Percentiles rank a stretch among this genome's conserved stretches.
Conservation (phyloP, 1,284 basidiomycete genomes). For the Ceratobasidium sp. region DNA sequence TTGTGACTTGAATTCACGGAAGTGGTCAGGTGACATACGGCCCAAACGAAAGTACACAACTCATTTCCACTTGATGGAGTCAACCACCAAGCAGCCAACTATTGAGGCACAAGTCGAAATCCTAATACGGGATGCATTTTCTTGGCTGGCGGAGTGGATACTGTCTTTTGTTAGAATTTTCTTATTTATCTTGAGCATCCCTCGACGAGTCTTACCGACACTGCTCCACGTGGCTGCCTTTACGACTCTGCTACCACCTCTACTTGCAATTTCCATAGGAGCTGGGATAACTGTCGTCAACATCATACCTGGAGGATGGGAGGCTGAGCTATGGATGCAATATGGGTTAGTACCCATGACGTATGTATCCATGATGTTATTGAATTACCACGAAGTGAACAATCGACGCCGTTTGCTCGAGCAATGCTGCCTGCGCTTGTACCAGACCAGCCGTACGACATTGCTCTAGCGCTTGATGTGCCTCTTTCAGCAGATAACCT, state of each 20-base stretch:
- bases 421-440: conserved; percentile 13
- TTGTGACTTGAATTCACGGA: neutral
- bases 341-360: conserved; percentile 20
- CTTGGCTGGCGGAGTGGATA: conserved; percentile 19
- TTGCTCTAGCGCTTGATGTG: conserved; percentile 16
- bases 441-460: conserved; percentile 28
- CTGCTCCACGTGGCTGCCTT: conserved; percentile 41
- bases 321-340: conserved; percentile 37
- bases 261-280: conserved; percentile 24
- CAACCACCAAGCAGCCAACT: conserved; percentile 28
- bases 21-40: conserved; percentile 9
- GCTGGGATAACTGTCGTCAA: conserved; percentile 34
- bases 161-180: conserved; percentile 7
- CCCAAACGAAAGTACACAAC: conserved; percentile 11
- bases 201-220: conserved; percentile 27
- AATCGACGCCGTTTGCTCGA: conserved; percentile 33
- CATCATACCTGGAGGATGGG: conserved; percentile 25
- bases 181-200: conserved; percentile 27
- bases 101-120: conserved; percentile 24
- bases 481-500: conserved; percentile 27
- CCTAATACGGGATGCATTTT: conserved; percentile 13
- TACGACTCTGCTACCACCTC: conserved; percentile 28
- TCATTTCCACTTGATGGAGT: conserved; percentile 17
- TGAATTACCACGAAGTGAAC: conserved; percentile 19
- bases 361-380: neutral